A percentile compares a stretch with the other conserved stretches of the same genome.
Evolutionary conservation across 176 grass and related monocot genomes (phyloP).

Genomic region (Avena sativa): DNA sequence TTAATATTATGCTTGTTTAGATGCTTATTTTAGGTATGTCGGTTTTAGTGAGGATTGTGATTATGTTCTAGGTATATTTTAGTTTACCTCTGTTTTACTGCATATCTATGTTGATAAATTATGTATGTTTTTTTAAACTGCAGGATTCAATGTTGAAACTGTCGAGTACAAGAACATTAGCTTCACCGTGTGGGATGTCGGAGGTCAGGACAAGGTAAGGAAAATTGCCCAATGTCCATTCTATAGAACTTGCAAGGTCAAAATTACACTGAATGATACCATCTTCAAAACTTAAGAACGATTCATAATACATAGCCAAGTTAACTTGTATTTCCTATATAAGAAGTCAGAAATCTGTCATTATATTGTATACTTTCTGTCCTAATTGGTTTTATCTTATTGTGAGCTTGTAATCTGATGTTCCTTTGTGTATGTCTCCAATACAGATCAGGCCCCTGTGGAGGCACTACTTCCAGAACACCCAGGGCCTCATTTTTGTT

Average conservation of each 20-base stretch:
- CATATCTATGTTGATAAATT: not conserved
- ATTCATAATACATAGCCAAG: not conserved
- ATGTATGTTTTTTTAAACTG: not conserved
- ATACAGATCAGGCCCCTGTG: conserved; percentile 82
- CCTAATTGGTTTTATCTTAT: not conserved
- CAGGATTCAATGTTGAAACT: conserved; percentile 74
- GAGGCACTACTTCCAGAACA: conserved; percentile 97
- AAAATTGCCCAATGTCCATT: not conserved
- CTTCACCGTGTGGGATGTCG: conserved; percentile 71
- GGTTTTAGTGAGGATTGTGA: not conserved
- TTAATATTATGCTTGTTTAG: not conserved
- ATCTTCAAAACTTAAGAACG: not conserved
- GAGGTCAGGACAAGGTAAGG: conserved; percentile 66
- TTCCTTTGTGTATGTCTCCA: not conserved
- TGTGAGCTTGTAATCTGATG: not conserved
- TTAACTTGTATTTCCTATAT: not conserved
- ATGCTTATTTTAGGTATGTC: not conserved
- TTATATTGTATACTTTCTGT: not conserved
- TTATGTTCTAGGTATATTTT: not conserved
- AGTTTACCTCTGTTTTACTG: not conserved
- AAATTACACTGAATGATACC: not conserved
- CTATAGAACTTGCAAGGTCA: not conserved
- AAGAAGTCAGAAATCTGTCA: not conserved
- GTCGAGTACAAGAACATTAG: conserved; percentile 77
- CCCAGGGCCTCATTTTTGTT: conserved; percentile 93